Percentiles rank a stretch among this genome's conserved stretches.
Conservation (phyloP, 2,329 filamentous ascomycete genomes). For the Cyclaneusma minus region DNA sequence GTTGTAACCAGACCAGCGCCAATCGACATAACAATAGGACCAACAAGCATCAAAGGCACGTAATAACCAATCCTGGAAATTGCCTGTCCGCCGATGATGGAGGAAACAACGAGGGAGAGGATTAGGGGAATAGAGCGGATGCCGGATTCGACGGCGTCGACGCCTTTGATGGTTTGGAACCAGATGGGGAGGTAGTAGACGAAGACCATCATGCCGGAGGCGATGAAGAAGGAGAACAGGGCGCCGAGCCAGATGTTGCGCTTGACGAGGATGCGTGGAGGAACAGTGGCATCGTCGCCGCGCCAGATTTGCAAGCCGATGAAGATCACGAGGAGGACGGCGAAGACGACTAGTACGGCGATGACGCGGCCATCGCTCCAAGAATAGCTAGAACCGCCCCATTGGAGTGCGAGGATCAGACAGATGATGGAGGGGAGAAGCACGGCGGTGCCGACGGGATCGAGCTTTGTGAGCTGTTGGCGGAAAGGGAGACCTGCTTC, state of each 20-base stretch:
- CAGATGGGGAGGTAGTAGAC: slow-evolving; percentile 27
- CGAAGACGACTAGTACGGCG: slow-evolving; percentile 18
- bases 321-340: slow-evolving; percentile 15
- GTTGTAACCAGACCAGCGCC: slow-evolving; percentile 26
- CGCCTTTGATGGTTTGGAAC: slow-evolving; percentile 29
- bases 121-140: slow-evolving; percentile 20
- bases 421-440: slow-evolving; percentile 17
- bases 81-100: slow-evolving; percentile 16
- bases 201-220: slow-evolving; percentile 13
- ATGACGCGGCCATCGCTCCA: slow-evolving; percentile 21
- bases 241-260: slow-evolving; percentile 20
- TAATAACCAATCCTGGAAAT: slow-evolving; percentile 16
- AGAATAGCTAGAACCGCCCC: slow-evolving; percentile 16
- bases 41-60: slow-evolving; percentile 11
- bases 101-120: slow-evolving; percentile 16
- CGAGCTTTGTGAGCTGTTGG: slow-evolving; percentile 22
- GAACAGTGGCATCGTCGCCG: slow-evolving; percentile 21
- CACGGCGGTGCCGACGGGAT: slow-evolving; percentile 19
- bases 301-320: slow-evolving; percentile 20
- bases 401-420: slow-evolving; percentile 19
- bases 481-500: slow-evolving; percentile 22
- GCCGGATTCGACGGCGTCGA: slow-evolving; percentile 22
- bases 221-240: slow-evolving; percentile 20
- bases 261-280: slow-evolving; percentile 20
- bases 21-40: slow-evolving; percentile 16